These are phyloP conservation scores for Phytopythium aichiense DNA, from an alignment of 352 stramenopile species.

Conservation along the genomic window DNA sequence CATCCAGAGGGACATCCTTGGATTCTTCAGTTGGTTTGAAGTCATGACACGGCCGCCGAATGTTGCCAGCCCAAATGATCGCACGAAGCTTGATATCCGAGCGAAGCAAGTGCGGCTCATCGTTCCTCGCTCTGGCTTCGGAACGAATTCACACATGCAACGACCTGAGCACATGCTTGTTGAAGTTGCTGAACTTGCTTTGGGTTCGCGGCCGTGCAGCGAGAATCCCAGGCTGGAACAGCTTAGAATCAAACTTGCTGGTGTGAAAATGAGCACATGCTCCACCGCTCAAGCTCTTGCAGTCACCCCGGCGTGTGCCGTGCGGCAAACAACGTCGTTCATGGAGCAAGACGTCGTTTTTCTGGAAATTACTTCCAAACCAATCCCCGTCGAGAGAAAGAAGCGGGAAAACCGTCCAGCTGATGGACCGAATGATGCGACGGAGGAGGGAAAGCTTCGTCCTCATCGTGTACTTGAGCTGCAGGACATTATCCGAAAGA, in stretches of 20 bases:
- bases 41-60: conserved; percentile 38
- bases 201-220: conserved; percentile 40
- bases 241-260: conserved; percentile 32
- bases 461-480: conserved; percentile 25
- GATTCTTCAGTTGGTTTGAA: conserved; percentile 61
- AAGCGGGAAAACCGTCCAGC: not conserved
- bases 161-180: conserved; percentile 58
- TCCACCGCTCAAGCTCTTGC: conserved; percentile 4
- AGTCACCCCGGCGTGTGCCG: not conserved
- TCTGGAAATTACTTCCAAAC: conserved; percentile 4
- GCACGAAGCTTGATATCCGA: conserved; percentile 57
- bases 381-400: not conserved
- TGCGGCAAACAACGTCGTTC: not conserved
- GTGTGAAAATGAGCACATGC: conserved; percentile 40
- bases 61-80: conserved; percentile 23
- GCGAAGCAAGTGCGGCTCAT: conserved; percentile 32
- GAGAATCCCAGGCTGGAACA: conserved; percentile 44
- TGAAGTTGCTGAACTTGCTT: conserved; percentile 31
- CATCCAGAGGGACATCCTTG: conserved; percentile 54
- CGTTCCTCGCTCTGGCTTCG: conserved; percentile 43
- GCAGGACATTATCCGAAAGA: conserved; percentile 40
- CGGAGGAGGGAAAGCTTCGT: not conserved
- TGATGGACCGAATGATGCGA: not conserved
- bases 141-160: conserved; percentile 30
- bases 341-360: conserved; percentile 5